Evolutionary conservation across 169 alveolate genomes (phyloP), one percentile per base, ranked within the genome.

Genomic region (Cryptosporidium muris): DNA sequence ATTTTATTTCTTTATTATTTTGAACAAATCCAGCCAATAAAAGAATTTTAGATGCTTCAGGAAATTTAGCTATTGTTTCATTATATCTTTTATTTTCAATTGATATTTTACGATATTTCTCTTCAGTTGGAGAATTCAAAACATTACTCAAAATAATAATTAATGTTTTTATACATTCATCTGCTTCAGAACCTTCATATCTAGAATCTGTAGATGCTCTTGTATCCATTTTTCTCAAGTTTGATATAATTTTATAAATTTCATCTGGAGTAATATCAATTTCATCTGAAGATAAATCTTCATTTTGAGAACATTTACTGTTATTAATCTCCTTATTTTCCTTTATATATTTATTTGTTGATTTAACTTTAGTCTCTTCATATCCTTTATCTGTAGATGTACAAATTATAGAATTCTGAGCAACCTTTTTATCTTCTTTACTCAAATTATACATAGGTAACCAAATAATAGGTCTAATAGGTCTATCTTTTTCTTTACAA

Each of bases 11-110:
- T 37, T 58, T 74, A 6, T 74, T 68, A 58, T 58, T 74, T 58
- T 74, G 74, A 14, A 56, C 40, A 47, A 74, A 74, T 36, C 85
- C 85, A 16, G 85, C 56, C 12, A 74, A 5, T 74, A 43, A 47
- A 16, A 74, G 68, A 42, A 74, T 53, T 47, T 74, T 63, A 9
- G 60, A 25, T 11, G 74, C 85, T 74, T 54, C 74, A 34, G 40
- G 14, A 4, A 53, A 74, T 58, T 74, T 38, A 51, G 74, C 66
- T 36, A 74, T 37, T 8, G 85, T 54, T 12, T 74, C 16, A 2
- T 74, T 74, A 11, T 58, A 74, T 4, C 54, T 47, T 8, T 42
- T 51, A 74, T 74, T 74, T 34, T 74, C 68, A n/a, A 74, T 16
- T 43, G 49, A 43, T 2, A 74, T 40, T 1, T 43, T 36, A 58